Conservation (phyloP, 1,284 basidiomycete species). For the Irpex sp. region DNA sequence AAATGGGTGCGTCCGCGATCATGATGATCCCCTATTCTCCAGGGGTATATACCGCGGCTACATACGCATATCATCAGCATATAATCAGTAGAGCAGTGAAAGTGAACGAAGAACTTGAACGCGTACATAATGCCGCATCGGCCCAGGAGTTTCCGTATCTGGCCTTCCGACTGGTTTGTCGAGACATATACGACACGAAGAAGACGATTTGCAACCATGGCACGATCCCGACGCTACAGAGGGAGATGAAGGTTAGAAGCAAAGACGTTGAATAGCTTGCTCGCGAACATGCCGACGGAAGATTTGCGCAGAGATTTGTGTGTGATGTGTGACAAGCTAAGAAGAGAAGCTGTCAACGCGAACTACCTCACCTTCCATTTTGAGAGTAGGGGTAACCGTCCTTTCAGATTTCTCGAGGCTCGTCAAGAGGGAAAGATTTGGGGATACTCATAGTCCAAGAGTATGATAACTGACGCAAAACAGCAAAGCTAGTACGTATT, state of each 20-base stretch:
- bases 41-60: conserved; percentile 22
- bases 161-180: conserved; percentile 20
- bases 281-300: neutral
- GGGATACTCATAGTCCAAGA: too few species aligned
- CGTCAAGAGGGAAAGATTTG: too few species aligned
- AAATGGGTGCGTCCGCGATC: conserved; percentile 17
- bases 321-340: neutral
- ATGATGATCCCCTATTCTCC: conserved; percentile 9
- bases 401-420: too few species aligned
- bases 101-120: neutral
- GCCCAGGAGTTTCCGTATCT: conserved; percentile 28
- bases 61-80: conserved; percentile 1
- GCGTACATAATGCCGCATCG: conserved; percentile 36
- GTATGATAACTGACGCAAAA: too few species aligned
- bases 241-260: neutral
- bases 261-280: neutral
- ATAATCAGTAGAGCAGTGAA: neutral
- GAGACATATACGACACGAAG: conserved; percentile 29
- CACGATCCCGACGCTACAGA: neutral
- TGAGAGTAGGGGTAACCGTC: neutral
- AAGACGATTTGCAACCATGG: conserved; percentile 17
- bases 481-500: too few species aligned
- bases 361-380: neutral
- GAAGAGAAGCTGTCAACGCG: neutral
- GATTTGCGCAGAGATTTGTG: neutral